Evolutionary conservation across 78 protist species (phyloP).

Genomic region (Dictyostelium brefeldianum): DNA sequence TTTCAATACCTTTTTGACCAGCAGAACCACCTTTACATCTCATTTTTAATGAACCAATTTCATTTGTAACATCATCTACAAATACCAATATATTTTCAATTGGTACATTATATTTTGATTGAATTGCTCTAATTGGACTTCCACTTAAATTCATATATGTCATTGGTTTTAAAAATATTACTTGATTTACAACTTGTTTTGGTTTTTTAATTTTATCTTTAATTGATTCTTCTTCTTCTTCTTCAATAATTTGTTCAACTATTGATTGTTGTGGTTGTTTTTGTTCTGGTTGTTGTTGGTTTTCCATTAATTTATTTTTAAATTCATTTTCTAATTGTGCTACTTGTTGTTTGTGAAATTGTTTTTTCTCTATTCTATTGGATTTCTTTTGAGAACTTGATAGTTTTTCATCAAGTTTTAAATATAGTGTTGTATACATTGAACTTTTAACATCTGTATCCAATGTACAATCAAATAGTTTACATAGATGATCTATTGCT

Average conservation of each 20-base stretch:
- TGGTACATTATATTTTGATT: constrained; percentile 38
- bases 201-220: not conserved
- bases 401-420: constrained; percentile 41
- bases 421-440: not conserved
- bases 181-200: constrained; percentile 17
- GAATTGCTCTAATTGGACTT: constrained; percentile 15
- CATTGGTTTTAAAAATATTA: constrained; percentile 46
- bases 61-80: constrained; percentile 30
- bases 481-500: constrained; percentile 56
- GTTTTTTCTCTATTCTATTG: not conserved
- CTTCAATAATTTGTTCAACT: not conserved
- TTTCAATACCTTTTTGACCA: constrained; percentile 77
- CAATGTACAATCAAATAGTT: not conserved
- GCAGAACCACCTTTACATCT: constrained; percentile 56
- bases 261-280: not conserved
- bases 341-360: not conserved
- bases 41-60: constrained; percentile 25
- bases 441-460: not conserved
- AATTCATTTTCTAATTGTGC: not conserved
- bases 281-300: not conserved
- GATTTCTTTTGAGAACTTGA: not conserved
- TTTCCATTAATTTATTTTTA: not conserved
- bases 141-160: constrained; percentile 71
- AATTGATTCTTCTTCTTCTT: not conserved
- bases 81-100: constrained; percentile 41